Evolutionary conservation across 2,329 filamentous ascomycete genomes (phyloP), one percentile per base, ranked within the genome.

Genomic region (Didymella exigua): DNA sequence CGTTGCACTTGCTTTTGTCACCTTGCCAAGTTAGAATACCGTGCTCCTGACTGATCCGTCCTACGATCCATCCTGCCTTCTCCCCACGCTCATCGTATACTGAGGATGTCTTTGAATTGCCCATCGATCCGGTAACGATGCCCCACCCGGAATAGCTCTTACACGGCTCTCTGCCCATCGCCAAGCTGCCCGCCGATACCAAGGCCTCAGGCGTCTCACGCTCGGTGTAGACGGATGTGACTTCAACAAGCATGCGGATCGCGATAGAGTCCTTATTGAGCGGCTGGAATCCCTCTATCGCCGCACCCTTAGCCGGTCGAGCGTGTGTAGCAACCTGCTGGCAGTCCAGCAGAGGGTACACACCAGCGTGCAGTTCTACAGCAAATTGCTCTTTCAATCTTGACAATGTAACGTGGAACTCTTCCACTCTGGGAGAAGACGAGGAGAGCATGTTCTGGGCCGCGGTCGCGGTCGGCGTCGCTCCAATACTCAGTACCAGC

Each of bases 311-410:
- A 0, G 72, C 65, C 3, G 81, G 78, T 0, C 82, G 75, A 4
- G 89, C 86, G 64, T 88, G 84, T 0, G 89, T 90, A 1, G 89
- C 86, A 2, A 93, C 79, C 72, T 95, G 90, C 71, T 95, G 90
- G 64, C 93, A 79, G 71, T 95, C 90, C 8, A 93, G 82, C 3
- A 86, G 79, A 0, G 89, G 85, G 69, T 93, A 93, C 2, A 90
- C 88, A 26, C 89, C 89, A 0, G 89, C 89, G 70, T 93, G 90
- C 2, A 91, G 78, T 69, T 92, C 89, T 23, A 91, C 79, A 3
- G 57, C 23, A 36, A 58, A 76, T 2, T 58, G 65, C 34, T 69
- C 46, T 40, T 72, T 71, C 46, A 75, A 63, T 18, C 69, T 64
- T 10, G 63, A 66, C 23, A 86, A 74, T 23, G 78, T 70, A 1